phyloP scores from a whole-genome alignment of 1,139 yeast genomes.

The Yamadazyma oceani region DNA sequence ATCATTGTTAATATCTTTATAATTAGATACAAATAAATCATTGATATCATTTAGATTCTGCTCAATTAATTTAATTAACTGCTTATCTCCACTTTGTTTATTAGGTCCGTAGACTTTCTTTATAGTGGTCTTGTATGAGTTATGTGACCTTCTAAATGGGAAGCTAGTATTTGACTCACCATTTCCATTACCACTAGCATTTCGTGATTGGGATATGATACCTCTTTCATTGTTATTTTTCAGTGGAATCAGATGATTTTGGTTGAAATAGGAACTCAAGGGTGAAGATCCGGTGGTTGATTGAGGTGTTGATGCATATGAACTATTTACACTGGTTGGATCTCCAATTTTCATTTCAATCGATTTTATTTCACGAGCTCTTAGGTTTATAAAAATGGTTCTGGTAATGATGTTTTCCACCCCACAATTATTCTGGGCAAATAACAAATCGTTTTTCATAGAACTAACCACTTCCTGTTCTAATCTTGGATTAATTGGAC shows the following conservation, averaged over 20 bases:
- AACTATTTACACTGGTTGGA: constrained; percentile 3
- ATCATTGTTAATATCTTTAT: constrained; percentile 7
- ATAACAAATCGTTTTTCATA: constrained; percentile 56
- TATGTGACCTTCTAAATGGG: constrained; percentile 12
- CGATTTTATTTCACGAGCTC: constrained; percentile 59
- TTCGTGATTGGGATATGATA: background rate
- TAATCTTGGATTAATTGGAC: constrained; percentile 50
- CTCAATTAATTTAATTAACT: constrained; percentile 27
- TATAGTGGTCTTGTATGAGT: constrained; percentile 36
- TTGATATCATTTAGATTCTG: constrained; percentile 27
- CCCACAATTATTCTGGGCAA: constrained; percentile 40
- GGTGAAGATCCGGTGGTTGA: constrained; percentile 6
- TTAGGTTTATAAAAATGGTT: constrained; percentile 46
- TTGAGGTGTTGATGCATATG: constrained; percentile 7
- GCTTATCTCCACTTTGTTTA: constrained; percentile 34
- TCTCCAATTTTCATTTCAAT: constrained; percentile 39
- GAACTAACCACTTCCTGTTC: constrained; percentile 52
- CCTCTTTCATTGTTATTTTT: no score
- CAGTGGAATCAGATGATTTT: background rate
- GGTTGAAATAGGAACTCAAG: constrained; percentile 8
- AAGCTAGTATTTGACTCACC: constrained; percentile 1
- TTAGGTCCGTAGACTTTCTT: constrained; percentile 37
- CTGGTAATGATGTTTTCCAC: constrained; percentile 33
- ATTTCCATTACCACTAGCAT: background rate
- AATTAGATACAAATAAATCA: constrained; percentile 19